These are phyloP conservation scores for Cyclaneusma minus DNA, from an alignment of 2,329 filamentous ascomycete species.

Conservation along the genomic window DNA sequence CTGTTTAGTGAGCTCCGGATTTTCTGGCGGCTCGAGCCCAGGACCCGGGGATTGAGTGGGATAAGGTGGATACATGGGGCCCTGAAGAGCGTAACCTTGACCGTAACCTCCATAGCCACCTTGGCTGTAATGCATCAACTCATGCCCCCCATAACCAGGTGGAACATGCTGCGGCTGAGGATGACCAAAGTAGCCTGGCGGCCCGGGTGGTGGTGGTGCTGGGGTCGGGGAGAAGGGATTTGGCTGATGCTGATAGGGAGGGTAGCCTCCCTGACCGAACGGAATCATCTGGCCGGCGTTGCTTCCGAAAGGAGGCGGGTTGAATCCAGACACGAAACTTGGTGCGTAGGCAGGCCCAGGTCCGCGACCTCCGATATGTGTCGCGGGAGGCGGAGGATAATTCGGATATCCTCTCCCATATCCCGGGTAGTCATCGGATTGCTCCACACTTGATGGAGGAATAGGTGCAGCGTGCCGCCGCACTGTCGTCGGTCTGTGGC, in stretches of 20 bases:
- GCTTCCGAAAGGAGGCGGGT: conserved; percentile 14
- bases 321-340: conserved; percentile 15
- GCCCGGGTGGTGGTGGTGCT: conserved; percentile 14
- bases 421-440: conserved; percentile 42
- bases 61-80: conserved; percentile 14
- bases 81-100: conserved; percentile 9
- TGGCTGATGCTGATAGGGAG: conserved; percentile 11
- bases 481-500: conserved; percentile 19
- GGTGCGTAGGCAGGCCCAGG: conserved; percentile 15
- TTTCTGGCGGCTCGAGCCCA: conserved; percentile 11
- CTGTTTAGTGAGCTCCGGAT: conserved; percentile 3
- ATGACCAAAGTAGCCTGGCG: conserved; percentile 15
- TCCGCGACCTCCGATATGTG: conserved; percentile 11
- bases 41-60: conserved; percentile 10
- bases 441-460: conserved; percentile 47
- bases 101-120: conserved; percentile 6
- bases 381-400: conserved; percentile 18
- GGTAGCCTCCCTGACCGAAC: conserved; percentile 11
- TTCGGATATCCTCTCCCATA: conserved; percentile 26
- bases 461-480: conserved; percentile 29
- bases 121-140: conserved; percentile 4
- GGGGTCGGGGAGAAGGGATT: conserved; percentile 16
- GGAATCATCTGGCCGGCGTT: conserved; percentile 15
- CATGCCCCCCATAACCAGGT: conserved; percentile 10
- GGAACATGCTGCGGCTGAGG: conserved; percentile 26